Evolutionary conservation across 164 flowering plant genomes (phyloP).

Genomic region (Dillenia suffruticosa): DNA sequence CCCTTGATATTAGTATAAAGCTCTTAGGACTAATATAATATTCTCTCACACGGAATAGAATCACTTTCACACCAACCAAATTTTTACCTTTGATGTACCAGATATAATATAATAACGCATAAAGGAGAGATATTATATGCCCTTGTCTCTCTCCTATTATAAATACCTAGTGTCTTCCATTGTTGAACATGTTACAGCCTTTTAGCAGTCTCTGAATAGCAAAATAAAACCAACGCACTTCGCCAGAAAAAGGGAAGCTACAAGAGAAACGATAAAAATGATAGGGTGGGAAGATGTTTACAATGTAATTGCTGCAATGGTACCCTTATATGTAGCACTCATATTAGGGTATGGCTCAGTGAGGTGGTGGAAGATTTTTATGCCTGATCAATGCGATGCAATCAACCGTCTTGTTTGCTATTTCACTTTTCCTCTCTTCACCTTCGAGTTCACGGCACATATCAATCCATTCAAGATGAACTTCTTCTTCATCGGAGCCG

Average conservation of each 20-base stretch:
- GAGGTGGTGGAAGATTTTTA: slow-evolving; percentile 62
- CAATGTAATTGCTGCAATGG: slow-evolving; percentile 45
- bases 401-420: slow-evolving; percentile 57
- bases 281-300: slow-evolving; percentile 43
- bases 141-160: slow-evolving; percentile 4
- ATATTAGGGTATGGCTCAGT: slow-evolving; percentile 53
- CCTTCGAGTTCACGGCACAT: slow-evolving; percentile 52
- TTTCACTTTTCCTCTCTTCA: slow-evolving; percentile 74
- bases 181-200: slow-evolving; percentile 4
- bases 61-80: slow-evolving; percentile 23
- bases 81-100: not conserved
- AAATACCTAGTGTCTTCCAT: slow-evolving; percentile 3
- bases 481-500: slow-evolving; percentile 48
- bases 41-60: slow-evolving; percentile 15
- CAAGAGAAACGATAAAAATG: slow-evolving; percentile 18
- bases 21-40: no score
- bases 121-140: no score
- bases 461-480: slow-evolving; percentile 62
- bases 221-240: not conserved
- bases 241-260: not conserved
- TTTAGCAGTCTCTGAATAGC: not conserved
- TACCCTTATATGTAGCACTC: slow-evolving; percentile 49
- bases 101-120: not conserved
- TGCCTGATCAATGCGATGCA: slow-evolving; percentile 50
- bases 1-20: no score